A percentile compares a stretch with the other conserved stretches of the same genome.
Evolutionary conservation across 257 asterid species (phyloP).

Genomic region (Haberlea rhodopensis): DNA sequence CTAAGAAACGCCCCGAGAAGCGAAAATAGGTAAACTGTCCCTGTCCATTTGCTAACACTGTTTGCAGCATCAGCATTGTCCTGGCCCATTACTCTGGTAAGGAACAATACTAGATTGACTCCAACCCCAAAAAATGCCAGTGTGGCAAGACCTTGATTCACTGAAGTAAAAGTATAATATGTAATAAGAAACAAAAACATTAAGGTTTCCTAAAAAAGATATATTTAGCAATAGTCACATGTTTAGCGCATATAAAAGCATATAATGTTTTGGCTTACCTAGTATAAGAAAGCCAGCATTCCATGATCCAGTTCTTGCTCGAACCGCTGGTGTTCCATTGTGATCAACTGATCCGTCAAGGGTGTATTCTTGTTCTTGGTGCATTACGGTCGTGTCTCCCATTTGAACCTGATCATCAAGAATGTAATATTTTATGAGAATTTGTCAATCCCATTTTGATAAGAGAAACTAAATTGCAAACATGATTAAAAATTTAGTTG

Average conservation of each 20-base stretch:
- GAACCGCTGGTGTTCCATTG: slow-evolving; percentile 67
- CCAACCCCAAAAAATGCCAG: slow-evolving; percentile 95
- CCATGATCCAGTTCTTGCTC: slow-evolving; percentile 72
- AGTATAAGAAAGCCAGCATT: slow-evolving; percentile 64
- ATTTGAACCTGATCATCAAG: slow-evolving; percentile 24
- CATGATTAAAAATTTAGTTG: too few species aligned
- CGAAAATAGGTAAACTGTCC: slow-evolving; percentile 86
- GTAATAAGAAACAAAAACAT: background rate
- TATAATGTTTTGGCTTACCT: slow-evolving; percentile 34
- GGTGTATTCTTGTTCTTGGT: slow-evolving; percentile 55
- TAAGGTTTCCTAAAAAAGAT: background rate
- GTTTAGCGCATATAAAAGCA: background rate
- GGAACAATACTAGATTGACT: slow-evolving; percentile 71
- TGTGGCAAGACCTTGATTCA: slow-evolving; percentile 91
- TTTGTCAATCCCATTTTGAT: background rate
- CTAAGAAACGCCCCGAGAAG: slow-evolving; percentile 91
- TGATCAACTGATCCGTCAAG: slow-evolving; percentile 72
- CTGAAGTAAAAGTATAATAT: slow-evolving; percentile 31
- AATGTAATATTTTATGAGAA: background rate
- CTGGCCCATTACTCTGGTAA: slow-evolving; percentile 83
- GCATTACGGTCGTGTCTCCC: slow-evolving; percentile 35
- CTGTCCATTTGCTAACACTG: slow-evolving; percentile 90
- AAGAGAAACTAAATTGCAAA: background rate
- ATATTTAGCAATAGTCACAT: background rate
- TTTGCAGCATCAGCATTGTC: slow-evolving; percentile 93